These are phyloP conservation scores for Emmonsia crescens DNA, from an alignment of 2,329 filamentous ascomycete genomes.

Conservation along the genomic window DNA sequence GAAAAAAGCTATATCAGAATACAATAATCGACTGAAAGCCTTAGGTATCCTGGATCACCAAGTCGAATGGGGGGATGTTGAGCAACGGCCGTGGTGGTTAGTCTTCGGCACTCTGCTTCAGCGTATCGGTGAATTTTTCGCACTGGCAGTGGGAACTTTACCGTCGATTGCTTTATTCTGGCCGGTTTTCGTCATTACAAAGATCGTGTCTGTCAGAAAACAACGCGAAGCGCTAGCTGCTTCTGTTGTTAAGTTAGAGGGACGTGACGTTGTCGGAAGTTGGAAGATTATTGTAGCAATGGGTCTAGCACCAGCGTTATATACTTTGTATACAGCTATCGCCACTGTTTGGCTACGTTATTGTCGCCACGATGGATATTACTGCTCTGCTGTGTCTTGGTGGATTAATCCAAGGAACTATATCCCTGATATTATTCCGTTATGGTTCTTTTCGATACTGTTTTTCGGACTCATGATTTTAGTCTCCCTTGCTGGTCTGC, in stretches of 20 bases:
- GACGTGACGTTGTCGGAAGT: conserved; percentile 67
- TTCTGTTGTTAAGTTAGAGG: conserved; percentile 67
- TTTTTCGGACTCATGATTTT: conserved; percentile 65
- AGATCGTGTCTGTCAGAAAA: conserved; percentile 61
- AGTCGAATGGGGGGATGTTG: conserved; percentile 53
- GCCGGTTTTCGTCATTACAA: conserved; percentile 64
- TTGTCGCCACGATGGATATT: conserved; percentile 58
- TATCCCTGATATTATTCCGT: conserved; percentile 58
- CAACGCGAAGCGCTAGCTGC: conserved; percentile 62
- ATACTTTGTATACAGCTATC: conserved; percentile 59
- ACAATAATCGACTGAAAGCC: conserved; percentile 66
- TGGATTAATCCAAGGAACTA: conserved; percentile 23
- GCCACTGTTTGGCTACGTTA: conserved; percentile 58
- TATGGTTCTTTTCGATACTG: conserved; percentile 56
- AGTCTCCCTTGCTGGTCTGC: conserved; percentile 71
- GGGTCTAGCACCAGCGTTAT: conserved; percentile 62
- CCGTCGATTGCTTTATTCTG: conserved; percentile 69
- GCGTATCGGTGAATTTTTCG: conserved; percentile 57
- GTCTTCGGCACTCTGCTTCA: conserved; percentile 63
- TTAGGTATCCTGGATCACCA: conserved; percentile 76
- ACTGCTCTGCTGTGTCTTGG: conserved; percentile 5
- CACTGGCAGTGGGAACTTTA: conserved; percentile 61
- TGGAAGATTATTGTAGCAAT: conserved; percentile 71
- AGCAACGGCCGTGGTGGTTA: conserved; percentile 57
- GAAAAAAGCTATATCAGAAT: conserved; percentile 57